Evolutionary conservation across 768 basidiomycete species (phyloP), one percentile per base, ranked within the genome.

Genomic region (Trametes cubensis): DNA sequence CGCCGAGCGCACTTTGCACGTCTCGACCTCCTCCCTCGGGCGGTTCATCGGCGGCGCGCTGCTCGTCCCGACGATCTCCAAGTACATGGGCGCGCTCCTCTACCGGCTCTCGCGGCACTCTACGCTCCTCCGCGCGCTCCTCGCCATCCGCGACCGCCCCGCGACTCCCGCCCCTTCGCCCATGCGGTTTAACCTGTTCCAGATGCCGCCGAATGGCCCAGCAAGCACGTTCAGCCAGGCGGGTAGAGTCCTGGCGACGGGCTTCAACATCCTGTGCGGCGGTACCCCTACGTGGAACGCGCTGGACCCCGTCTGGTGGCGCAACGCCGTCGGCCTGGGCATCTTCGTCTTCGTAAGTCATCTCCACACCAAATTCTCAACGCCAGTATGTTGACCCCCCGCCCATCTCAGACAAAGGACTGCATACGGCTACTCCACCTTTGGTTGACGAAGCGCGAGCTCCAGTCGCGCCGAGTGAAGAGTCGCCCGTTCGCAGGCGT

Each of bases 261-360:
- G 81, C 0, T 67, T 85, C 65, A 76, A 78, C 38, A 76, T 83
- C 8, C 76, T 83, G 0, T 80, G 80, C 77, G 79, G 83, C 18
- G 86, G 85, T 23, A 83, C 84, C 23, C 78, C 79, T 52, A 79
- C 80, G n/a, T 88, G 87, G 84, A 78, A 81, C 4, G 83, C 84
- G 65, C 80, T 80, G 46, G 90, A 91, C 71, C 90, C 90, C 15
- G 86, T 91, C 17, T 92, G 90, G 89, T 83, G 88, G 88, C 78
- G 89, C 53, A 91, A 91, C 69, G 76, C 83, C 7, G 67, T 91
- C 47, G 89, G 89, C 0, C 75, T 90, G 1, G 88, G 87, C 0
- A 65, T 90, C 8, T 91, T 89, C 69, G 78, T 87, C 4, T 78
- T 87, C 60, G 88, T 89, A 69, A 62, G 85, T 66, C 44, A 47